Conservation (phyloP, 2,329 filamentous ascomycete genomes). For the Ascosphaera aggregata region DNA sequence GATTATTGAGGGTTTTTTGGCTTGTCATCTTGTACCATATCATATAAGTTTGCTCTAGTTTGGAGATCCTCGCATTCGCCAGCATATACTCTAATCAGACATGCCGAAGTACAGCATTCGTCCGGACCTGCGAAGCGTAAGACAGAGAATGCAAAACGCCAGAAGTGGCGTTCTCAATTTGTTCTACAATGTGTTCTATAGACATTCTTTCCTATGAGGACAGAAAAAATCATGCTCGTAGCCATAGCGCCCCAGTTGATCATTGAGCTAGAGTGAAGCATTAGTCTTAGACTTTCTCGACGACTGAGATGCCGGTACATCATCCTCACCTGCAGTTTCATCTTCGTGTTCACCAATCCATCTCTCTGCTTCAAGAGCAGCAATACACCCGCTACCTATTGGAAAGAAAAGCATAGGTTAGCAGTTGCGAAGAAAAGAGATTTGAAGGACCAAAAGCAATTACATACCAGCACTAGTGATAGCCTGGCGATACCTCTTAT, state of each 20-base stretch:
- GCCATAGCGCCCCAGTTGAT: no score
- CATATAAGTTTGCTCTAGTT: no score
- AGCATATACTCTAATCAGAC: no score
- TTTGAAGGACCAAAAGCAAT: no score
- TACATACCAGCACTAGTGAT: constrained; percentile 83
- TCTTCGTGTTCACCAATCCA: constrained; percentile 58
- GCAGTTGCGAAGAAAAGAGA: no score
- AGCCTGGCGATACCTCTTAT: constrained; percentile 93
- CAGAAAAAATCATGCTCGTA: no score
- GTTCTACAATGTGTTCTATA: neutral
- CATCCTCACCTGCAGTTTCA: constrained; percentile 14
- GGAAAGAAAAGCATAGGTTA: neutral
- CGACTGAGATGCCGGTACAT: constrained; percentile 16
- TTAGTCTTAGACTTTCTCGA: constrained; percentile 24
- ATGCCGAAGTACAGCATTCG: no score
- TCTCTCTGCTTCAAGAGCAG: constrained; percentile 88
- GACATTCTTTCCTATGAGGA: neutral
- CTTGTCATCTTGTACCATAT: neutral
- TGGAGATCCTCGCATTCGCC: no score
- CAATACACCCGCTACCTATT: constrained; percentile 75
- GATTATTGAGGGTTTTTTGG: no score
- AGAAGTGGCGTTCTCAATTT: neutral
- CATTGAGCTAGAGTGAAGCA: constrained; percentile 10
- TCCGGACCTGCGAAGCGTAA: no score
- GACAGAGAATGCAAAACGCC: no score